A percentile compares a stretch with the other conserved stretches of the same genome.
Evolutionary conservation across 73 alveolate genomes (phyloP).

Genomic region (Blepharisma japonicum): DNA sequence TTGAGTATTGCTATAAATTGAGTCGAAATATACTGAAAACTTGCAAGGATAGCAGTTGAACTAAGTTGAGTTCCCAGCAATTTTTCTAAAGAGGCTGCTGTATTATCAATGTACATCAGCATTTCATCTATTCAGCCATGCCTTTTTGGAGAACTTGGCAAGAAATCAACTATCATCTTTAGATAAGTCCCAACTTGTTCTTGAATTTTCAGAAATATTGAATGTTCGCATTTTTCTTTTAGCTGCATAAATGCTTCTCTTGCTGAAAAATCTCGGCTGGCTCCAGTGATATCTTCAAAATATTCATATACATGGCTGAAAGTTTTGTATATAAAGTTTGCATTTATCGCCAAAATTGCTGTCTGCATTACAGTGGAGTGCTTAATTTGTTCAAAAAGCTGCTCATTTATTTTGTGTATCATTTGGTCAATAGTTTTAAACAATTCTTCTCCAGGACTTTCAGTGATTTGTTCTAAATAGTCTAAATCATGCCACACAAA

Average conservation of each 20-base stretch:
- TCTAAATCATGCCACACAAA: conserved; percentile 19
- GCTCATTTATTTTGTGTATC: background rate
- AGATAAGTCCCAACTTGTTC: conserved; percentile 6
- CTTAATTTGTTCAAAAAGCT: background rate
- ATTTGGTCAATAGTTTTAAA: conserved; percentile 21
- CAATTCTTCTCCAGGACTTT: conserved; percentile 15
- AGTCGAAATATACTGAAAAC: conserved; percentile 12
- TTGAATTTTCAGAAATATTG: conserved; percentile 1
- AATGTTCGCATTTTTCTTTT: conserved; percentile 20
- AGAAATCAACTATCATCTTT: background rate
- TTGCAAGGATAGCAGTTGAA: conserved; percentile 21
- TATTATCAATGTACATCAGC: background rate
- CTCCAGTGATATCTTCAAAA: conserved; percentile 18
- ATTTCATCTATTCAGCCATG: conserved; percentile 2
- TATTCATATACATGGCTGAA: background rate
- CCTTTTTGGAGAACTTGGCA: background rate
- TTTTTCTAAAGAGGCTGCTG: conserved; percentile 19
- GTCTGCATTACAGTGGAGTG: conserved; percentile 5
- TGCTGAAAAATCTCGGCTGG: conserved; percentile 27
- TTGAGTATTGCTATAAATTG: background rate
- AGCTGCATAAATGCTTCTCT: conserved; percentile 21
- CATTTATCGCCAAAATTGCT: conserved; percentile 24
- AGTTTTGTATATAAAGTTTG: conserved; percentile 11
- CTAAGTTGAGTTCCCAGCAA: conserved; percentile 13
- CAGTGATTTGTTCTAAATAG: background rate